phyloP scores from a whole-genome alignment of 169 alveolate species.

The Prorocentrum cordatum region DNA sequence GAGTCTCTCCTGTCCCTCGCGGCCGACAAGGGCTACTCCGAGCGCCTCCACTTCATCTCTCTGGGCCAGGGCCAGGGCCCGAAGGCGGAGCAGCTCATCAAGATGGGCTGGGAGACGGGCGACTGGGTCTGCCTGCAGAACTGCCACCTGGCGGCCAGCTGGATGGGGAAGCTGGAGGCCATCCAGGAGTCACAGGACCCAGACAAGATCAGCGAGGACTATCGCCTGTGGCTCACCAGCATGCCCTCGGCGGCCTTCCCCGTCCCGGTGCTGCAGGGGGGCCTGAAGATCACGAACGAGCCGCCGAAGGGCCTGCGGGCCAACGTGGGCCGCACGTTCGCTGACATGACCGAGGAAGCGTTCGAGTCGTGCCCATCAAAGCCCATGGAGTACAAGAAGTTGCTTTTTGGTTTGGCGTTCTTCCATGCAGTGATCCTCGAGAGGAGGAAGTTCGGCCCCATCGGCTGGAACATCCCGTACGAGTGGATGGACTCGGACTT shows the following conservation, averaged over 20 bases:
- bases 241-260: slow-evolving; percentile 90
- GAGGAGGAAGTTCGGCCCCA: slow-evolving; percentile 90
- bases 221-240: slow-evolving; percentile 89
- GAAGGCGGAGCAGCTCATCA: slow-evolving; percentile 83
- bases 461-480: slow-evolving; percentile 86
- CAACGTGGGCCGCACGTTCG: slow-evolving; percentile 80
- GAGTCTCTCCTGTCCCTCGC: slow-evolving; percentile 83
- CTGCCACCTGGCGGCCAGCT: slow-evolving; percentile 89
- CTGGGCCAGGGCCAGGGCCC: slow-evolving; percentile 92
- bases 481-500: slow-evolving; percentile 89
- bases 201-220: slow-evolving; percentile 83
- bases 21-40: slow-evolving; percentile 78
- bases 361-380: slow-evolving; percentile 69
- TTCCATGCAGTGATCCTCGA: slow-evolving; percentile 80
- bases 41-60: slow-evolving; percentile 80
- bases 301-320: slow-evolving; percentile 90
- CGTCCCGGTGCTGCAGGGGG: slow-evolving; percentile 85
- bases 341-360: slow-evolving; percentile 79
- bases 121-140: slow-evolving; percentile 82
- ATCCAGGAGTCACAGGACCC: slow-evolving; percentile 83
- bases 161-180: slow-evolving; percentile 86
- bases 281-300: slow-evolving; percentile 88
- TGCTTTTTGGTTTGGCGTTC: slow-evolving; percentile 82
- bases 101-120: slow-evolving; percentile 76
- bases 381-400: slow-evolving; percentile 77